A percentile compares a stretch with the other conserved stretches of the same genome.
phyloP scores from a whole-genome alignment of 2,329 filamentous ascomycete genomes.

The Fusarium sp. region DNA sequence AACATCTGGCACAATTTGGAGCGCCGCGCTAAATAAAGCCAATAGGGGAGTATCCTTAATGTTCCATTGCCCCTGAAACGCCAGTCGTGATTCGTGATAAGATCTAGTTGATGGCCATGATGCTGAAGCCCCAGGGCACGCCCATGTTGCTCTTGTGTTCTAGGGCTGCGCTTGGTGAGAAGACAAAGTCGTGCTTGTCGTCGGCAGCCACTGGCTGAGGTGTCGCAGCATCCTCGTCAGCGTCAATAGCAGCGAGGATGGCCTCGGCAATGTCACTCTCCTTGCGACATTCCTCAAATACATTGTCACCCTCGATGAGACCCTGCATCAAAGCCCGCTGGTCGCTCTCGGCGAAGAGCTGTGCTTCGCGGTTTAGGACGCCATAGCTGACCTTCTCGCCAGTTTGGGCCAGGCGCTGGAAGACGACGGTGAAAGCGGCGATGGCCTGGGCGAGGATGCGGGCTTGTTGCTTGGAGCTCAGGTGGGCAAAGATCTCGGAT shows the following conservation, averaged over 20 bases:
- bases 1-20: constrained; percentile 32
- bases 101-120: constrained; percentile 49
- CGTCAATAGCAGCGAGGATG: constrained; percentile 46
- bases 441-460: constrained; percentile 48
- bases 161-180: constrained; percentile 40
- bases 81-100: constrained; percentile 43
- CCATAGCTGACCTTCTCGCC: constrained; percentile 43
- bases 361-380: constrained; percentile 47
- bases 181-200: constrained; percentile 44
- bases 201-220: constrained; percentile 45
- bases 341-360: constrained; percentile 48
- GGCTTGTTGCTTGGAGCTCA: constrained; percentile 43
- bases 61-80: constrained; percentile 34
- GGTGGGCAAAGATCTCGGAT: constrained; percentile 46
- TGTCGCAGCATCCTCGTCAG: constrained; percentile 43
- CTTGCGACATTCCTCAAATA: constrained; percentile 42
- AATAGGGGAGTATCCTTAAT: constrained; percentile 16
- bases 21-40: constrained; percentile 36
- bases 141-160: constrained; percentile 49
- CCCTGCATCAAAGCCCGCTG: constrained; percentile 46
- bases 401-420: constrained; percentile 45
- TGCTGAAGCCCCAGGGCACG: constrained; percentile 45
- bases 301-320: constrained; percentile 43
- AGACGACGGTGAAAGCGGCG: constrained; percentile 43
- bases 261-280: constrained; percentile 42